Base-by-base conservation (phyloP, 257 asterid species). In the Solanum virginianum region DNA sequence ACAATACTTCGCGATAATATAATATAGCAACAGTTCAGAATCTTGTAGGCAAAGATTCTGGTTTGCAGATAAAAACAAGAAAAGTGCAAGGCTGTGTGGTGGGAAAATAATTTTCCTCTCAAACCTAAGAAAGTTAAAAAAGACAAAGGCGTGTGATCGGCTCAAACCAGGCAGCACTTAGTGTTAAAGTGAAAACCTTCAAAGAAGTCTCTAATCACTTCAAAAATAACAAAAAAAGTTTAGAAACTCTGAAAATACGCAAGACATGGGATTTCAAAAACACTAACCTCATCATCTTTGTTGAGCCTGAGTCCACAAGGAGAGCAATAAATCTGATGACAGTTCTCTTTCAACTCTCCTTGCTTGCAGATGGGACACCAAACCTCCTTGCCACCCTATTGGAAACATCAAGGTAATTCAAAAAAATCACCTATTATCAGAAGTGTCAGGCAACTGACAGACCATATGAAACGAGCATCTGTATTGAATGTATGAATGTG, bases 331-430 rank as follows among this genome's bases (percentile, higher is more conserved):
- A 97, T 94, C 70, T 84, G 85, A 86, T 80, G 87, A 80, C 77
- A 83, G 86, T 90, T 90, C 87, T 95, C 93, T 86, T 83, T 94
- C 82, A 97, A 88, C 87, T 91, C 92, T 84, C 93, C 98, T 63
- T 84, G 92, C 93, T 95, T 97, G 95, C 98, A 97, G 84, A 94
- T 86, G 85, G 99, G 98, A 85, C 99, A 97, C 97, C 98, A 97
- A 71, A 95, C 92, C 89, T 89, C 94, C 88, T 90, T 88, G 24
- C 70, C 49, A 56, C 71, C 98, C 97, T 92, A 87, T 86, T 62
- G 77, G 85, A 84, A 88, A 84, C 81, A 85, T 32, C 68, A 88
- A 75, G 24, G 59, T 60, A 77, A 86, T 56, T 81, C 15, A 83
- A 85, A 47, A 74, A 20, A 83, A 51, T 60, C 75, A 63, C 80